These are phyloP conservation scores for Amborella trichopoda DNA, from an alignment of 164 flowering plant species.

Conservation along the genomic window DNA sequence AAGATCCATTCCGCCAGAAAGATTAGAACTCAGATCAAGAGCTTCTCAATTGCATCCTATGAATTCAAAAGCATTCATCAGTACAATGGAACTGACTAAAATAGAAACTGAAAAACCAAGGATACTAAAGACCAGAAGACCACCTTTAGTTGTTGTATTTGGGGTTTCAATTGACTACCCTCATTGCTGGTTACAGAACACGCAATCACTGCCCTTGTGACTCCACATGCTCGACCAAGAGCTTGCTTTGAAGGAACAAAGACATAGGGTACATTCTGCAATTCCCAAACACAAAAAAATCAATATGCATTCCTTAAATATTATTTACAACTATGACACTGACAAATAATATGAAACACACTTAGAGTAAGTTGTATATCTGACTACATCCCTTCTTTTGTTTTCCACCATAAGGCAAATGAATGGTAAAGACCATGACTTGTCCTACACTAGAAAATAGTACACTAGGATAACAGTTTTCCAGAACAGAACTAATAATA, in stretches of 20 bases:
- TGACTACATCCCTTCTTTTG: too few species aligned
- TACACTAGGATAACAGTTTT: too few species aligned
- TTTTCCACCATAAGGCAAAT: too few species aligned
- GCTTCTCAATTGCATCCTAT: constrained; percentile 23
- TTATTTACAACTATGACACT: too few species aligned
- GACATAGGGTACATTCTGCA: constrained; percentile 77
- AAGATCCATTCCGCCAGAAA: constrained; percentile 10
- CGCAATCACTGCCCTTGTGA: constrained; percentile 77
- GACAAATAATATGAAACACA: too few species aligned
- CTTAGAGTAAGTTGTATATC: too few species aligned
- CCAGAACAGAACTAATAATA: too few species aligned
- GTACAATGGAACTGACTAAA: too few species aligned
- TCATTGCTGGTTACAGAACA: constrained; percentile 76
- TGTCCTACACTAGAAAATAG: too few species aligned
- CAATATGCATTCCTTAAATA: too few species aligned
- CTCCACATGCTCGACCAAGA: constrained; percentile 89
- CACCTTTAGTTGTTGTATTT: constrained; percentile 19
- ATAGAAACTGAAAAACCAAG: background rate
- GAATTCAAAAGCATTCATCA: background rate
- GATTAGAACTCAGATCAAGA: constrained; percentile 11
- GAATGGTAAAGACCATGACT: too few species aligned
- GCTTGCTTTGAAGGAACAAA: constrained; percentile 36
- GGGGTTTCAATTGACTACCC: constrained; percentile 19
- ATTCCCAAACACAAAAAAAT: too few species aligned
- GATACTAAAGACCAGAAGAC: background rate